Evolutionary conservation across 75 land plant species (phyloP), one percentile per base, ranked within the genome.

Genomic region (Chamaecyparis obtusa): DNA sequence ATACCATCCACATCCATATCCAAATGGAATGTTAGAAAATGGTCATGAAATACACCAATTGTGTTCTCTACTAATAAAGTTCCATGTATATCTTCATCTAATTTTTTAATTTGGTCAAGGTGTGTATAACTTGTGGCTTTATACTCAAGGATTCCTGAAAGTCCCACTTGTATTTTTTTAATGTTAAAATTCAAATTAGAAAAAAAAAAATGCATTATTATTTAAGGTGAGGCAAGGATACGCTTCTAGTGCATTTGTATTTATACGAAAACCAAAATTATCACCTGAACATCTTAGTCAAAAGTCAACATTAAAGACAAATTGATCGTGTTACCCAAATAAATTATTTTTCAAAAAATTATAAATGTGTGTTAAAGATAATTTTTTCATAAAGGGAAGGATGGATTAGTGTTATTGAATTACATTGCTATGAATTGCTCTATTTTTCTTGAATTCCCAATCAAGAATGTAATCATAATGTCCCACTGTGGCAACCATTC

Each of bases 1-100:
- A 85, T 78, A 67, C 96, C 96, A 83, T 93, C 96, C 43, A 95
- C 85, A 80, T 95, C 96, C 48, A 95, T 84, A 76, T 95, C 94
- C 80, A 93, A 86, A 56, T 91, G 80, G 91, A 87, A 95, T n/a
- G 88, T 90, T 1, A 95, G 39, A 15, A 76, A 76, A 76, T 95
- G 96, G 84, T 95, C 96, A 64, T 95, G 96, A 86, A 87, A 46
- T 35, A 87, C 86, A 24, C 90, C 95, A 5, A 93, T 85, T 0
- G 91, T 88, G 85, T 95, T 95, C 72, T 92, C 91, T 2, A 94
- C 87, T n/a, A 95, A 0, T 21, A 95, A 56, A 19, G 30, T 85
- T 60, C 89, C 89, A 60, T 87, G 33, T 81, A 87, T 71, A 1
- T 67, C 72, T 41, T 85, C 89, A 27, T 87, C 64, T 13, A 36